Conservation (phyloP, 2,329 filamentous ascomycete species). For the Myotisia sp. region DNA sequence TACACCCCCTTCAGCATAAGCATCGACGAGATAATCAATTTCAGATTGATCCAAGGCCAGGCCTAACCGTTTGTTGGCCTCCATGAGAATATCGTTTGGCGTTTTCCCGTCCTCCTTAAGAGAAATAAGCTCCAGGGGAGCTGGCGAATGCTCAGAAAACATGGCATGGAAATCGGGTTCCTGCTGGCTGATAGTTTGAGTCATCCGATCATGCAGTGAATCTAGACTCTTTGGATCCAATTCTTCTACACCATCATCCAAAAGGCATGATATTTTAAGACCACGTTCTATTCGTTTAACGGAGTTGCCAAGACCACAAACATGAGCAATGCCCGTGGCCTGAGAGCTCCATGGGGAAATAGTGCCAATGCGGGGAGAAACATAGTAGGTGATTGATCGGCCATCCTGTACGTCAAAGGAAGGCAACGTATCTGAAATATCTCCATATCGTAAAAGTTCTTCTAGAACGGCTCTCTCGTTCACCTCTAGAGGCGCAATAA, state of each 20-base stretch:
- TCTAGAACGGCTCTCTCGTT: slow-evolving; percentile 40
- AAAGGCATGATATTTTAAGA: slow-evolving; percentile 53
- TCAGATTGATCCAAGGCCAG: slow-evolving; percentile 77
- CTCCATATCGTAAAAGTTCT: slow-evolving; percentile 48
- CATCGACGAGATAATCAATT: slow-evolving; percentile 85
- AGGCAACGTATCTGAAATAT: slow-evolving; percentile 35
- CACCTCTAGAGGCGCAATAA: slow-evolving; percentile 35
- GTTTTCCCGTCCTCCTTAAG: slow-evolving; percentile 51
- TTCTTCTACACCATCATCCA: slow-evolving; percentile 43
- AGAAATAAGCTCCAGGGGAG: slow-evolving; percentile 58
- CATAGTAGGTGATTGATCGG: slow-evolving; percentile 48
- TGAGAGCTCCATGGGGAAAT: slow-evolving; percentile 97
- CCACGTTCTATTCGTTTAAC: slow-evolving; percentile 75
- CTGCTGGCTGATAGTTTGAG: slow-evolving; percentile 57
- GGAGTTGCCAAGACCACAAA: slow-evolving; percentile 64
- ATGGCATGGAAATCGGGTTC: slow-evolving; percentile 59
- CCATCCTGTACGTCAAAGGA: slow-evolving; percentile 35
- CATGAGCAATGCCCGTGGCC: slow-evolving; percentile 82
- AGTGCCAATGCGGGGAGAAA: slow-evolving; percentile 64
- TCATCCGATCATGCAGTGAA: slow-evolving; percentile 85
- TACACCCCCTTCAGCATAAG: slow-evolving; percentile 51
- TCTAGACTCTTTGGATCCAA: slow-evolving; percentile 46
- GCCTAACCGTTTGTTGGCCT: slow-evolving; percentile 71
- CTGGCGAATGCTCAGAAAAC: slow-evolving; percentile 57
- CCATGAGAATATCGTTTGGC: slow-evolving; percentile 58